Base-by-base conservation (phyloP, 2,329 filamentous ascomycete species). In the Colletotrichum simmondsii region DNA sequence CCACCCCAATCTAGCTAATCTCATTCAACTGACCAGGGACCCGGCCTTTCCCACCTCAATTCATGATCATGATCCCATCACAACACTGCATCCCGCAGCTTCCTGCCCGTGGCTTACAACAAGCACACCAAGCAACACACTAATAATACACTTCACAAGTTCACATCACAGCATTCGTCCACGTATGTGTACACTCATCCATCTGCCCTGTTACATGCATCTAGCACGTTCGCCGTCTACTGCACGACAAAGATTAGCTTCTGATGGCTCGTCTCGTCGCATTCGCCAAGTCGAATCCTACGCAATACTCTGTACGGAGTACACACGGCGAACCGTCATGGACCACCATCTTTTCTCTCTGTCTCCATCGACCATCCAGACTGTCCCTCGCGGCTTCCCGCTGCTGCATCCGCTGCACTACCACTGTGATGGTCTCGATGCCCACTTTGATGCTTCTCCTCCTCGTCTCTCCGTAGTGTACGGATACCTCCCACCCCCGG, bases 311-410 rank as follows among this genome's bases (percentile, higher is more conserved):
- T 5, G 26, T 28, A n/a, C n/a, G n/a, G n/a, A n/a, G n/a, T n/a
- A 42, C 37, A 42, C 14, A 37, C 37, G 3, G 37, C 37, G 19
- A 42, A 6, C 37, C 37, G 37, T 14, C 14, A 42, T 19, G 16
- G 6, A 19, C 14, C 14, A 42, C 37, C 26, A 35, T 49, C 49
- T 57, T 49, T 28, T 46, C 46, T 65, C 52, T 65, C 52, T 64
- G 14, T 19, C 5, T 42, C 37, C 37, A 19, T 42, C 37, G 16
- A 42, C 37, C 37, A 84, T 83, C 0, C 57, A 87, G 5, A 83
- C 83, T 14, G 83, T 86, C 35, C 84, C 87, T 63, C 85, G 82
- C 2, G 14, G 32, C 46, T 58, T 61, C 56, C 26, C 26, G 12
- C 83, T 52, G 30, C 22, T 60, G 54, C 26, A n/a, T 11, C 24